These are phyloP conservation scores for Zizania latifolia DNA, from an alignment of 176 grass and related monocot species.

Conservation along the genomic window DNA sequence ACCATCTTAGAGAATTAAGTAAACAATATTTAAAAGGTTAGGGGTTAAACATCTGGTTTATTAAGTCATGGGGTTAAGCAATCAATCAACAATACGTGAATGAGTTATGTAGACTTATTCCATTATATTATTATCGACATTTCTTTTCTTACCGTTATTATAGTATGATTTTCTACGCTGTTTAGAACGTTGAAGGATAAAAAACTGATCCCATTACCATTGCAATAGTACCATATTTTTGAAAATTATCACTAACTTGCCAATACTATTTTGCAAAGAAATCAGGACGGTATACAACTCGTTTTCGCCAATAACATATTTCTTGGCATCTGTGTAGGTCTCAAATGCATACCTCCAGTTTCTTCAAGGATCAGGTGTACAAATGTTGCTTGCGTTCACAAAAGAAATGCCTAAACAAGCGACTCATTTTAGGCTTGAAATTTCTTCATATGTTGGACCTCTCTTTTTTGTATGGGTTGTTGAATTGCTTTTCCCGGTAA, in stretches of 20 bases:
- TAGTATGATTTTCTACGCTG: not conserved
- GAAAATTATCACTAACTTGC: not conserved
- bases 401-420: conserved; percentile 67
- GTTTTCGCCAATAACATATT: conserved; percentile 11
- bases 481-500: conserved; percentile 66
- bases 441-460: conserved; percentile 46
- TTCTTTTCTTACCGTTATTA: not conserved
- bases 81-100: too few species aligned
- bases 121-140: too few species aligned
- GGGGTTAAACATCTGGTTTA: too few species aligned
- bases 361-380: conserved; percentile 31
- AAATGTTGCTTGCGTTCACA: conserved; percentile 46
- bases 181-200: not conserved
- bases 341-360: conserved; percentile 54
- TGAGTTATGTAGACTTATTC: too few species aligned
- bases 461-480: conserved; percentile 58
- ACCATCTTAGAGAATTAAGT: too few species aligned
- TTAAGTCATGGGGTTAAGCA: too few species aligned
- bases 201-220: not conserved
- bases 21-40: too few species aligned
- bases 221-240: not conserved
- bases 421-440: conserved; percentile 28
- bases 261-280: not conserved
- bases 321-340: conserved; percentile 30
- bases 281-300: not conserved